Percentiles rank a stretch among this genome's conserved stretches.
Conservation (phyloP, 768 basidiomycete genomes). For the Boletellus ananas region DNA sequence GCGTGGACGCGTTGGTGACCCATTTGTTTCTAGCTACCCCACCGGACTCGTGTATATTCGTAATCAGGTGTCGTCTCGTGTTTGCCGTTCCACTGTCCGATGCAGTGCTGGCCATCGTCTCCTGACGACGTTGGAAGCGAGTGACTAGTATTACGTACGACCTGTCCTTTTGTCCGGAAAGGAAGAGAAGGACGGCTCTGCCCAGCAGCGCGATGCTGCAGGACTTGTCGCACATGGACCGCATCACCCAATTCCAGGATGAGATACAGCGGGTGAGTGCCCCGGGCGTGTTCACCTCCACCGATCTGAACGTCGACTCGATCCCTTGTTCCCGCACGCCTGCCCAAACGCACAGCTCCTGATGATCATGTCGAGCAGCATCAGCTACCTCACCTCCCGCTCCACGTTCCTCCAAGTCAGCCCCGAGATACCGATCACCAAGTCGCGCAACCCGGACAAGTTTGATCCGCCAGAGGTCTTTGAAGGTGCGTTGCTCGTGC, state of each 20-base stretch:
- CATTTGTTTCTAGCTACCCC: background rate
- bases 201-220: slow-evolving; percentile 77
- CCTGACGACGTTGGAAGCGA: slow-evolving; percentile 3
- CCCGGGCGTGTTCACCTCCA: background rate
- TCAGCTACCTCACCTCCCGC: slow-evolving; percentile 74
- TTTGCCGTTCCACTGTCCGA: too few species aligned
- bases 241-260: slow-evolving; percentile 93
- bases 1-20: slow-evolving; percentile 31
- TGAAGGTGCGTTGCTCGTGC: slow-evolving; percentile 50
- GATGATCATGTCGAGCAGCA: slow-evolving; percentile 80
- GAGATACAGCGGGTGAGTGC: slow-evolving; percentile 75
- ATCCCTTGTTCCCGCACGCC: too few species aligned
- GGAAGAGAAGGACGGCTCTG: slow-evolving; percentile 7
- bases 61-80: background rate
- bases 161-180: slow-evolving; percentile 1
- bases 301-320: too few species aligned
- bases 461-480: slow-evolving; percentile 71
- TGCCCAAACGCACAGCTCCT: slow-evolving; percentile 53
- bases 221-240: slow-evolving; percentile 92
- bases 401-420: slow-evolving; percentile 78
- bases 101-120: too few species aligned
- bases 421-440: slow-evolving; percentile 78
- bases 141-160: slow-evolving; percentile 15
- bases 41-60: background rate
- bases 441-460: slow-evolving; percentile 67